phyloP scores from a whole-genome alignment of 768 basidiomycete genomes.

The Tylopilus balloui region DNA sequence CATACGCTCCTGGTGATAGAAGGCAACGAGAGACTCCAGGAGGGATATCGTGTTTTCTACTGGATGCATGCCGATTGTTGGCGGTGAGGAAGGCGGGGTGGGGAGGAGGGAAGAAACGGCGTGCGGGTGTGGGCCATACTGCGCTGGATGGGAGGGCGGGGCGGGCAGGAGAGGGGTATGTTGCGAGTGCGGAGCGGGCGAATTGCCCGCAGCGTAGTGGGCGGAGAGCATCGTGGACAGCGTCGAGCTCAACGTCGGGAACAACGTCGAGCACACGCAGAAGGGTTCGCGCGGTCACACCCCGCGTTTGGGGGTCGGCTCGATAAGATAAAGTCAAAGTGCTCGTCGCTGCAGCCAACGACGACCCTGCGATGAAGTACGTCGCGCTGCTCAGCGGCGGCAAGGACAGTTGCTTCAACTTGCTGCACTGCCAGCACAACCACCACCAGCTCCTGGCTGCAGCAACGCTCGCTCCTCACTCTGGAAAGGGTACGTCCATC shows the following conservation, averaged over 20 bases:
- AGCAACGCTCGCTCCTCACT: constrained; percentile 79
- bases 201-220: constrained; percentile 17
- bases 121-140: constrained; percentile 24
- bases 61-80: constrained; percentile 30
- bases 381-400: constrained; percentile 94
- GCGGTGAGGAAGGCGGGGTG: constrained; percentile 33
- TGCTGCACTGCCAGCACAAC: constrained; percentile 81
- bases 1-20: constrained; percentile 67
- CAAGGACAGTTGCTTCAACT: constrained; percentile 96
- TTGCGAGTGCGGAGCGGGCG: constrained; percentile 20
- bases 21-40: constrained; percentile 60
- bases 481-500: constrained; percentile 67
- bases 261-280: neutral
- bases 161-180: constrained; percentile 30
- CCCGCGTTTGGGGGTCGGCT: constrained; percentile 19
- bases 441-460: constrained; percentile 86
- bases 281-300: neutral
- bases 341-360: neutral
- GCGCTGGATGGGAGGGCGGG: constrained; percentile 19
- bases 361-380: constrained; percentile 65
- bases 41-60: constrained; percentile 50
- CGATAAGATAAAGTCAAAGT: constrained; percentile 20
- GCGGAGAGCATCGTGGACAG: constrained; percentile 68
- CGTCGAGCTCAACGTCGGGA: constrained; percentile 2
- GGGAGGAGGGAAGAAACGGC: constrained; percentile 32